phyloP scores from a whole-genome alignment of 441 rosid genomes.

The Gossypium trilobum region DNA sequence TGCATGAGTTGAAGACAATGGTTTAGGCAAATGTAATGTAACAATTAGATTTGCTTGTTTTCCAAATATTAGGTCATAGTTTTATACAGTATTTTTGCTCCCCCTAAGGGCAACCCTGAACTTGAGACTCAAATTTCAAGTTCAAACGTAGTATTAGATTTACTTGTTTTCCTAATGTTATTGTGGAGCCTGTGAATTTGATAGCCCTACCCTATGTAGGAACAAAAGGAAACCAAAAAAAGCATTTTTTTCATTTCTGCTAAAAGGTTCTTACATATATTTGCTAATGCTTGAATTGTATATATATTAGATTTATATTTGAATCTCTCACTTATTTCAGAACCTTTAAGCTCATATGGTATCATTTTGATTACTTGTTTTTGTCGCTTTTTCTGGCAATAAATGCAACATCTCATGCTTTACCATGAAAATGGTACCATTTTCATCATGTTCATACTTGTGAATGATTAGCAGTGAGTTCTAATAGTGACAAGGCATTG shows the following conservation, averaged over 20 bases:
- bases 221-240: neutral
- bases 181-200: neutral
- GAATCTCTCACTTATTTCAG: neutral
- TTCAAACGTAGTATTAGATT: neutral
- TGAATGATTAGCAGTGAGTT: conserved; percentile 16
- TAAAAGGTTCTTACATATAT: neutral
- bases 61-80: neutral
- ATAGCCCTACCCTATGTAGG: neutral
- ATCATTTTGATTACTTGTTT: neutral
- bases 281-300: neutral
- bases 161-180: neutral
- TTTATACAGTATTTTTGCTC: neutral
- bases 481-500: conserved; percentile 15
- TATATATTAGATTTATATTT: neutral
- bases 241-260: neutral
- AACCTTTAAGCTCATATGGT: neutral
- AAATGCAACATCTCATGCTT: neutral
- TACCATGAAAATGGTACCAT: neutral
- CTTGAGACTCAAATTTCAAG: neutral
- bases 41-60: neutral
- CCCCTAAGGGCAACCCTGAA: neutral
- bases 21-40: neutral
- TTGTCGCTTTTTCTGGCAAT: neutral
- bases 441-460: neutral
- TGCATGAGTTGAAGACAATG: neutral